phyloP scores from a whole-genome alignment of 2,329 filamentous ascomycete species.

The Fusarium palustre region DNA sequence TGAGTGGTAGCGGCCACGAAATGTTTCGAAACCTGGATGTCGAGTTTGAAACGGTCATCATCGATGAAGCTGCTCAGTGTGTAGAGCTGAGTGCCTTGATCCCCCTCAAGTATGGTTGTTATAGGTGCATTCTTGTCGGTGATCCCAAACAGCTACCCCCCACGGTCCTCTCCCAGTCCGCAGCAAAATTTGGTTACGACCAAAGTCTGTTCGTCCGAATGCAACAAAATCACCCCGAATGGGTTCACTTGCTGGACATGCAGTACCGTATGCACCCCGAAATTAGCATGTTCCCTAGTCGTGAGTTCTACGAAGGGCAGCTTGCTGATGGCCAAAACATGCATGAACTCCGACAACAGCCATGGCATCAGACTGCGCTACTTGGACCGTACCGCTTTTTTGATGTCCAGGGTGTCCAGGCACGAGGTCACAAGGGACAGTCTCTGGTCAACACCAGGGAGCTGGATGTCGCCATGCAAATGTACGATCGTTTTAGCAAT shows the following conservation, averaged over 20 bases:
- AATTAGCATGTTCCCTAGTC: conserved; percentile 90
- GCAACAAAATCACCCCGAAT: conserved; percentile 89
- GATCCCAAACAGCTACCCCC: conserved; percentile 97
- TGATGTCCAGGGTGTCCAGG: conserved; percentile 90
- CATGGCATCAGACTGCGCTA: conserved; percentile 86
- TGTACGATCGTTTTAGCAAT: conserved; percentile 82
- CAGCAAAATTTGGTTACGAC: conserved; percentile 92
- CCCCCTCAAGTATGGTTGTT: conserved; percentile 95
- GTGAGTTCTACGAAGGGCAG: conserved; percentile 90
- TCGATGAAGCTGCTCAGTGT: conserved; percentile 97
- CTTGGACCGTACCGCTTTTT: conserved; percentile 97
- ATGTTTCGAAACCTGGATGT: conserved; percentile 96
- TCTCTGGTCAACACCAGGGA: conserved; percentile 92
- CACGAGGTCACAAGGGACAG: conserved; percentile 82
- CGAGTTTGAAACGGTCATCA: conserved; percentile 98
- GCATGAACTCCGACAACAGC: conserved; percentile 77
- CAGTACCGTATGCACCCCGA: conserved; percentile 99
- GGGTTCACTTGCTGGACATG: conserved; percentile 94
- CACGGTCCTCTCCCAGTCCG: conserved; percentile 93
- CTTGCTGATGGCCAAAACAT: conserved; percentile 89
- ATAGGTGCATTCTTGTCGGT: conserved; percentile 96
- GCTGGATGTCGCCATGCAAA: conserved; percentile 83
- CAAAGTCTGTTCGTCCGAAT: conserved; percentile 98
- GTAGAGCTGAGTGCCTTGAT: conserved; percentile 97
- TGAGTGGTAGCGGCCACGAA: conserved; percentile 95